Evolutionary conservation across 495 filamentous ascomycete species (phyloP).

Genomic region (Staphylotrichum tortipilum): DNA sequence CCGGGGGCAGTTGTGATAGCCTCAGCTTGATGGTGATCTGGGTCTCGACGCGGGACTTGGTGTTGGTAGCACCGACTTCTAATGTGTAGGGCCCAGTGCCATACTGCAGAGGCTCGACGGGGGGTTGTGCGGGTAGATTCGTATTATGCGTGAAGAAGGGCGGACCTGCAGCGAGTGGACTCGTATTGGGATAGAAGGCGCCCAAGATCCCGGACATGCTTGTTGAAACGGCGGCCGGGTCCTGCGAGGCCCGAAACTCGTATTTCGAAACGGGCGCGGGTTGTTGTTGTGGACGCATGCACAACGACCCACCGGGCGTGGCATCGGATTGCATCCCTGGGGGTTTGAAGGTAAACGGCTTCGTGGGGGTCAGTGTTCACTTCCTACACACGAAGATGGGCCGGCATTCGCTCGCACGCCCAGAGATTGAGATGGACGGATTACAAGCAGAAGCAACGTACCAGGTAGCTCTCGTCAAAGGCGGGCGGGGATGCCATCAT

Average conservation of each 20-base stretch:
- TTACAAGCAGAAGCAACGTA: background rate
- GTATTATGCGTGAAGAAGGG: background rate
- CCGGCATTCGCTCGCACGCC: too few species aligned
- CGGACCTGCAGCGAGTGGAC: background rate
- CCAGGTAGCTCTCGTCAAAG: background rate
- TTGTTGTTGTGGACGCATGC: slow-evolving; percentile 1
- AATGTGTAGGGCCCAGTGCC: slow-evolving; percentile 7
- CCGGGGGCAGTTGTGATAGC: slow-evolving; percentile 59
- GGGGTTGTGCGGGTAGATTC: background rate
- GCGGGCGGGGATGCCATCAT: slow-evolving; percentile 6
- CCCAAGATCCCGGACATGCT: background rate
- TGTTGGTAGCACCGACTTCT: background rate
- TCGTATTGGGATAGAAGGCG: background rate
- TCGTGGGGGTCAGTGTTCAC: background rate
- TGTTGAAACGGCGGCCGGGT: background rate
- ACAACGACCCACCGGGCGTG: background rate
- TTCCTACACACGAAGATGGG: too few species aligned
- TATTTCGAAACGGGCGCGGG: background rate
- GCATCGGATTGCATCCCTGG: background rate
- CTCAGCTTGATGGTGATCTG: slow-evolving; percentile 79
- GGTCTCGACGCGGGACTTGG: slow-evolving; percentile 90
- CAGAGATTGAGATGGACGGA: too few species aligned
- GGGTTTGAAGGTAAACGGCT: slow-evolving; percentile 2
- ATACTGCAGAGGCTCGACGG: slow-evolving; percentile 1
- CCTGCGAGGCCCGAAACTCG: slow-evolving; percentile 8